phyloP scores from a whole-genome alignment of 768 basidiomycete genomes.

The Exsudoporus frostii region DNA sequence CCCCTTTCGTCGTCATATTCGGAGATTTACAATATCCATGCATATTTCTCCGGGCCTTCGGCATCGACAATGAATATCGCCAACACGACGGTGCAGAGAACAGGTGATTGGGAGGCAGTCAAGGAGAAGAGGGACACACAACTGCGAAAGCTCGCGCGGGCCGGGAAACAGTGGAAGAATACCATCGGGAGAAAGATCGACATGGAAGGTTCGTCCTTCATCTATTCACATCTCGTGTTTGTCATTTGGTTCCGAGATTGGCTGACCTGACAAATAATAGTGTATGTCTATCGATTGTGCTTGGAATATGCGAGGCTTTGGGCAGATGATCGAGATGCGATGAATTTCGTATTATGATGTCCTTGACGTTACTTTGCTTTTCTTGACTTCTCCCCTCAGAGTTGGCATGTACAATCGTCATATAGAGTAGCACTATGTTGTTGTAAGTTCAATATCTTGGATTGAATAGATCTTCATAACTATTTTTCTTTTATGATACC shows the following conservation, averaged over 20 bases:
- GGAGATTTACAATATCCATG: slow-evolving; percentile 91
- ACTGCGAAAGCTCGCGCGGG: slow-evolving; percentile 78
- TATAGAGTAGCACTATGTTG: no score
- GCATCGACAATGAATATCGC: slow-evolving; percentile 50
- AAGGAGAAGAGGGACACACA: slow-evolving; percentile 64
- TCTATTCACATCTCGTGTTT: neutral
- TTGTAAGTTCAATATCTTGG: neutral
- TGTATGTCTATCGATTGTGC: slow-evolving; percentile 83
- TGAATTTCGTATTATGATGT: slow-evolving; percentile 39
- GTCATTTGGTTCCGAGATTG: neutral
- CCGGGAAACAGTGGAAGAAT: slow-evolving; percentile 89
- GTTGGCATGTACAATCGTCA: neutral
- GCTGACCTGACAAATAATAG: slow-evolving; percentile 35
- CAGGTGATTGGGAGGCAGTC: slow-evolving; percentile 29
- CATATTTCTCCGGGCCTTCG: slow-evolving; percentile 89
- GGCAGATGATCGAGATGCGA: slow-evolving; percentile 79
- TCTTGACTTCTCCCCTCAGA: neutral
- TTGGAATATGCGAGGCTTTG: slow-evolving; percentile 86
- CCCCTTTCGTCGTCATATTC: slow-evolving; percentile 82
- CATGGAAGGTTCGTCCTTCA: slow-evolving; percentile 75
- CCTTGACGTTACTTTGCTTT: neutral
- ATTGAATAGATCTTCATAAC: neutral
- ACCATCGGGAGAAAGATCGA: slow-evolving; percentile 79
- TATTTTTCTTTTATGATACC: neutral
- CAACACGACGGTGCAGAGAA: slow-evolving; percentile 44